phyloP scores from a whole-genome alignment of 768 basidiomycete genomes.

The Phaeotremella fagi region DNA sequence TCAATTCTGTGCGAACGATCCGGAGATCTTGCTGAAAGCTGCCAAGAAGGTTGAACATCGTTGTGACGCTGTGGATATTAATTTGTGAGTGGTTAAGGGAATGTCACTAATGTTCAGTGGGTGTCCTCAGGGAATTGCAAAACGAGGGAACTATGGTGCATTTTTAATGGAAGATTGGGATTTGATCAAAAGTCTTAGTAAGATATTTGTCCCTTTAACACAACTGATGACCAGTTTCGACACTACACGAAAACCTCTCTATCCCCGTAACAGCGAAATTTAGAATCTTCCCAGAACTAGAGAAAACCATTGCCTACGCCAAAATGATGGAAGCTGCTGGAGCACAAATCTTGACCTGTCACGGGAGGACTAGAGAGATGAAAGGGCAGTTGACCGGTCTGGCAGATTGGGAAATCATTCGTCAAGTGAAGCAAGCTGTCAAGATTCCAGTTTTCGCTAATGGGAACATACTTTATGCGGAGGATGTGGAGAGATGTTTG shows the following conservation, averaged over 20 bases:
- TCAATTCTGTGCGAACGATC: slow-evolving; percentile 84
- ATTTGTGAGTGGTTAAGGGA: slow-evolving; percentile 56
- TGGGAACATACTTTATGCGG: slow-evolving; percentile 83
- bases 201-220: slow-evolving; percentile 36
- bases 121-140: slow-evolving; percentile 91
- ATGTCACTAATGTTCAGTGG: slow-evolving; percentile 30
- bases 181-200: slow-evolving; percentile 70
- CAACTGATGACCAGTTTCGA: slow-evolving; percentile 61
- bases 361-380: slow-evolving; percentile 86
- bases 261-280: slow-evolving; percentile 98
- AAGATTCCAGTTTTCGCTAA: slow-evolving; percentile 90
- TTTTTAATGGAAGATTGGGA: slow-evolving; percentile 96
- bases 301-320: slow-evolving; percentile 88
- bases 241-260: slow-evolving; percentile 71
- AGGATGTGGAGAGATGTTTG: slow-evolving; percentile 76
- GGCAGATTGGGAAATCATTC: slow-evolving; percentile 85
- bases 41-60: slow-evolving; percentile 69
- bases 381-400: slow-evolving; percentile 79
- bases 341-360: slow-evolving; percentile 89
- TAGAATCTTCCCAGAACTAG: slow-evolving; percentile 76
- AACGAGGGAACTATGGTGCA: slow-evolving; percentile 76
- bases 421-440: slow-evolving; percentile 82
- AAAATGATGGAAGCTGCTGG: slow-evolving; percentile 93
- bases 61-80: slow-evolving; percentile 93
- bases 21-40: slow-evolving; percentile 67